These are phyloP conservation scores for Zymoseptoria crescenta DNA, from an alignment of 2,329 filamentous ascomycete species.

Conservation along the genomic window DNA sequence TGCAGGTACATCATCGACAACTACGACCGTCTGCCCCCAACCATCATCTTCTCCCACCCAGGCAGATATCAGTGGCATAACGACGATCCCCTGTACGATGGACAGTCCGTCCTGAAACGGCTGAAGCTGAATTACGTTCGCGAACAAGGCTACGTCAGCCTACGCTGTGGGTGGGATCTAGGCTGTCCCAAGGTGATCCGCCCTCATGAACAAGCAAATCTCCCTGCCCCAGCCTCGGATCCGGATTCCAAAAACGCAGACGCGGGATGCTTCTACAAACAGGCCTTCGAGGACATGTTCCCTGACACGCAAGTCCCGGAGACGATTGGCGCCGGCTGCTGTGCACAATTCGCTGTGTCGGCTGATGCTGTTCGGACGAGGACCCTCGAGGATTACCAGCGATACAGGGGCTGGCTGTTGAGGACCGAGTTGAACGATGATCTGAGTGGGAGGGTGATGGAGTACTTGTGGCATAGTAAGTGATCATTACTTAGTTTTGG, in stretches of 20 bases:
- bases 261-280: conserved; percentile 43
- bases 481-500: not conserved
- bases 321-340: conserved; percentile 45
- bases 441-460: conserved; percentile 47
- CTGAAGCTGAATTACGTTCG: conserved; percentile 44
- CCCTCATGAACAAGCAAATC: conserved; percentile 35
- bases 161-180: conserved; percentile 46
- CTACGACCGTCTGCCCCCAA: conserved; percentile 47
- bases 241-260: conserved; percentile 31
- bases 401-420: conserved; percentile 43
- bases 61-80: conserved; percentile 51
- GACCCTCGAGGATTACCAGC: conserved; percentile 42
- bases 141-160: conserved; percentile 46
- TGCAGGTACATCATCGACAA: conserved; percentile 44
- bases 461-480: conserved; percentile 52
- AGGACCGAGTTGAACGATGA: conserved; percentile 41
- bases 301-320: conserved; percentile 34
- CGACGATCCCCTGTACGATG: conserved; percentile 44
- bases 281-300: conserved; percentile 45
- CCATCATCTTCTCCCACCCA: conserved; percentile 53
- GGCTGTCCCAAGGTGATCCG: conserved; percentile 47
- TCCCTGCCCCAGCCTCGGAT: conserved; percentile 3
- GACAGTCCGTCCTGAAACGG: conserved; percentile 41
- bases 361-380: conserved; percentile 40
- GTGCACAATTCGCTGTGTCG: conserved; percentile 49